A percentile compares a stretch with the other conserved stretches of the same genome.
phyloP scores from a whole-genome alignment of 805 yeast species.

The Cyberlindnera saturnus region DNA sequence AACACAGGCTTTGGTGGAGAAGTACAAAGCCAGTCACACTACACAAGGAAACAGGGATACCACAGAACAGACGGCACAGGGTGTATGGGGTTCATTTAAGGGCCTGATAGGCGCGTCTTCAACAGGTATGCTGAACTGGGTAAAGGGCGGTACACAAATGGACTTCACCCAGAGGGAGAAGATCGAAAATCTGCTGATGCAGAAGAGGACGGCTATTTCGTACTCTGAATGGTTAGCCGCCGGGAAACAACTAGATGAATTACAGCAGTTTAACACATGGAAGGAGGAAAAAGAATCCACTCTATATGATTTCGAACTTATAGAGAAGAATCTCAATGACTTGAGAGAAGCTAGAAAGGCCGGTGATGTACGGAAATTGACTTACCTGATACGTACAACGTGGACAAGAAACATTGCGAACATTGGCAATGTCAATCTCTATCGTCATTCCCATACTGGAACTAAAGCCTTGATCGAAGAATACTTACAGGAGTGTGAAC shows the following conservation, averaged over 20 bases:
- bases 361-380: constrained; percentile 52
- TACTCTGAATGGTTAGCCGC: constrained; percentile 64
- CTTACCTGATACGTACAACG: constrained; percentile 75
- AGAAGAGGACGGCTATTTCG: constrained; percentile 43
- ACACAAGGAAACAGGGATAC: background rate
- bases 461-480: constrained; percentile 81
- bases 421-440: constrained; percentile 75
- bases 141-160: constrained; percentile 2
- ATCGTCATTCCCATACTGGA: constrained; percentile 75
- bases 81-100: background rate
- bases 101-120: background rate
- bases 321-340: constrained; percentile 45
- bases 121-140: constrained; percentile 1
- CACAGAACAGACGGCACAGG: background rate
- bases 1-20: constrained; percentile 14
- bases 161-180: constrained; percentile 27
- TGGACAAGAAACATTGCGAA: constrained; percentile 84
- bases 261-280: constrained; percentile 68
- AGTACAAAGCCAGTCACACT: constrained; percentile 8
- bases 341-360: constrained; percentile 52
- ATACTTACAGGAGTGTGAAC: constrained; percentile 71
- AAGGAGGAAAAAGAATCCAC: constrained; percentile 52
- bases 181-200: constrained; percentile 33
- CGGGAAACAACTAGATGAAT: constrained; percentile 56
- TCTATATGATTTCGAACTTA: constrained; percentile 67